Base-by-base conservation (phyloP, 495 filamentous ascomycete species). In the Neurospora sp. region DNA sequence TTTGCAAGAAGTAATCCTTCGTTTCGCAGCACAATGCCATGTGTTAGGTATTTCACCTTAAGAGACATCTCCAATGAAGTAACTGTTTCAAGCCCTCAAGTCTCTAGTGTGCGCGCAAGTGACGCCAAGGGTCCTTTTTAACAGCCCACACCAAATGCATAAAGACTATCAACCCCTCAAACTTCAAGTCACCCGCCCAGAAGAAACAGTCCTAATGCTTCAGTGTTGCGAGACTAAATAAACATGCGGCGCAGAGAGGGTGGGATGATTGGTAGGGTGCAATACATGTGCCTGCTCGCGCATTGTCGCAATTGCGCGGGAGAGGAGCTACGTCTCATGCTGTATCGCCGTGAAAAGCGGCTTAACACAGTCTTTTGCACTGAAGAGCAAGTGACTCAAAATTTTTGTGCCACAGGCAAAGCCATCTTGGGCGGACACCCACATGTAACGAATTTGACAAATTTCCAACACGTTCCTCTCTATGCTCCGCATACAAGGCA, bases 311-410 rank as follows among this genome's bases (percentile, higher is more conserved):
- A 76, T 68, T 77, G 75, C 75, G 75, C 73, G 71, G 22, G 40
- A 71, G 40, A 78, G 47, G 71, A 73, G 73, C 74, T 77, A 75
- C 76, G 75, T 77, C 73, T 76, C 69, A 75, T 76, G 75, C 72
- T 72, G 76, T 73, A 70, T 75, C 69, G 72, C 74, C 77, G 68
- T 75, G 35, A 71, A 73, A 69, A 75, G 71, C 68, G 38, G 70
- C 70, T 59, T 74, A 31, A 72, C 73, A 71, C 59, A 72, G 40
- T 20, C 4, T 20, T 47, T 16, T 65, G 53, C 27, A 68, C 35
- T 38, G 8, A 59, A 45, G n/a, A 39, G 40, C 40, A 68, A 70
- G 71, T 76, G 68, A 75, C 70, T 77, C 74, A 75, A 73, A 39
- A 71, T 22, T 3, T 45, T 68, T 69, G 73, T 72, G 41, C 38